phyloP scores from a whole-genome alignment of 2,329 filamentous ascomycete species.

The Magnaporthiopsis rhizophila region DNA sequence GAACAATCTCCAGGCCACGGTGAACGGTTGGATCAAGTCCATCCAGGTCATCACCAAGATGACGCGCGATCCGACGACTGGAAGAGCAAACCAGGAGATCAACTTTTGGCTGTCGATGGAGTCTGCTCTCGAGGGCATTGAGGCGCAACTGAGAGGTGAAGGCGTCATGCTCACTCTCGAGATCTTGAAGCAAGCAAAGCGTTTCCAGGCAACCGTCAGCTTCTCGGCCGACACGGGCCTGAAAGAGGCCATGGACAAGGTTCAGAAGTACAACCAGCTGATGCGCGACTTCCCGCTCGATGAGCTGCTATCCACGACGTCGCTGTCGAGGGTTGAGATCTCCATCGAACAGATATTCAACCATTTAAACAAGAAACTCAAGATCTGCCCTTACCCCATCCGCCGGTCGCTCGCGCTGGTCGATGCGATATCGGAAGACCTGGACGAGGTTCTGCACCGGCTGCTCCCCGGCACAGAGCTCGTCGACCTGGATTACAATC shows the following conservation, averaged over 20 bases:
- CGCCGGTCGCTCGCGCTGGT: constrained; percentile 87
- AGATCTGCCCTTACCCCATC: constrained; percentile 93
- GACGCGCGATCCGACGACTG: constrained; percentile 69
- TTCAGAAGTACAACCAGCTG: constrained; percentile 97
- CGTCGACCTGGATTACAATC: constrained; percentile 85
- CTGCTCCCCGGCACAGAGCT: constrained; percentile 79
- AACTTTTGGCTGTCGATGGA: constrained; percentile 99
- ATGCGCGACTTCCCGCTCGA: constrained; percentile 98
- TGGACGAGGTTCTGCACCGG: constrained; percentile 78
- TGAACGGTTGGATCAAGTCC: constrained; percentile 98
- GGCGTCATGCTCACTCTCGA: constrained; percentile 88
- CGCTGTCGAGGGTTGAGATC: constrained; percentile 79
- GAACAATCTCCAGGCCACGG: constrained; percentile 85
- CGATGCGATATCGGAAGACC: constrained; percentile 88
- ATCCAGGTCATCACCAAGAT: constrained; percentile 96
- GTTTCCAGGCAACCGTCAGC: constrained; percentile 95
- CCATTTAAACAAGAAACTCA: constrained; percentile 96
- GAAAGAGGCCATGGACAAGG: constrained; percentile 91
- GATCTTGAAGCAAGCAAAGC: constrained; percentile 92
- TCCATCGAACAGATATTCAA: constrained; percentile 83
- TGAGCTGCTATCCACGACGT: constrained; percentile 86
- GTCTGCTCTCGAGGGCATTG: constrained; percentile 82
- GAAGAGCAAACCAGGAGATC: constrained; percentile 89
- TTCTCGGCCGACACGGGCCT: constrained; percentile 93
- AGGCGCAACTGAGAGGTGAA: constrained; percentile 77